Percentiles rank a stretch among this genome's conserved stretches.
Conservation (phyloP, 352 stramenopile species). For the Pythium rhizo-oryzae region DNA sequence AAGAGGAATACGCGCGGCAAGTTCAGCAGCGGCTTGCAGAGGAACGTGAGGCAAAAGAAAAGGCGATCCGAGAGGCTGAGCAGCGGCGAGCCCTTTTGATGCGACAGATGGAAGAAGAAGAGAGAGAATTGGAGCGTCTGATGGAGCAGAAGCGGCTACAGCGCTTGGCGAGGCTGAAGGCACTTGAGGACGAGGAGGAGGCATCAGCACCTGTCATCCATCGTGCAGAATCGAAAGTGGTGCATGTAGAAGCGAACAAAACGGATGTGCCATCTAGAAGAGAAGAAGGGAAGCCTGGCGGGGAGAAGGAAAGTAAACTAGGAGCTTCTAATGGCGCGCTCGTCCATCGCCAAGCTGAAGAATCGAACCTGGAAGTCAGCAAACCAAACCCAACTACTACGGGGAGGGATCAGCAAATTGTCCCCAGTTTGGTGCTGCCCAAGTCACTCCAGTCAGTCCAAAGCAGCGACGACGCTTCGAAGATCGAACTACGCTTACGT, state of each 20-base stretch:
- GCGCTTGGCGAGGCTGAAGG: constrained; percentile 53
- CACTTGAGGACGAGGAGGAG: constrained; percentile 37
- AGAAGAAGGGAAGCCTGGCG: not conserved
- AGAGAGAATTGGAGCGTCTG: constrained; percentile 63
- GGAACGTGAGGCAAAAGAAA: constrained; percentile 60
- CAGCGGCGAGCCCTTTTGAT: constrained; percentile 54
- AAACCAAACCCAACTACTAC: no score
- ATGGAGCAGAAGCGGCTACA: constrained; percentile 69
- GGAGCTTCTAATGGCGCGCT: not conserved
- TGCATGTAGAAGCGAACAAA: not conserved
- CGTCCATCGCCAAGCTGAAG: no score
- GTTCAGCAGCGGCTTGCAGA: constrained; percentile 45
- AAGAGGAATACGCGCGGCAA: constrained; percentile 61
- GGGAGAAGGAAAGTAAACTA: not conserved
- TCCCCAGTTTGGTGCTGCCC: constrained; percentile 14
- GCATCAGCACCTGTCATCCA: not conserved
- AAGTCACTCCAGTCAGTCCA: not conserved
- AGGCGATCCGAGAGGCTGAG: constrained; percentile 51
- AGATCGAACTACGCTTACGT: constrained; percentile 59
- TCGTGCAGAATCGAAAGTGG: not conserved
- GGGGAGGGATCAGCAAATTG: not conserved
- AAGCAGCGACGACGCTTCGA: not conserved
- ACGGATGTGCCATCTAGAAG: not conserved
- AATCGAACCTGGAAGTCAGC: no score
- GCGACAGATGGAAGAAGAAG: constrained; percentile 74